Evolutionary conservation across 2,329 filamentous ascomycete species (phyloP), one percentile per base, ranked within the genome.

Genomic region (Ceratocystis harringtonii): DNA sequence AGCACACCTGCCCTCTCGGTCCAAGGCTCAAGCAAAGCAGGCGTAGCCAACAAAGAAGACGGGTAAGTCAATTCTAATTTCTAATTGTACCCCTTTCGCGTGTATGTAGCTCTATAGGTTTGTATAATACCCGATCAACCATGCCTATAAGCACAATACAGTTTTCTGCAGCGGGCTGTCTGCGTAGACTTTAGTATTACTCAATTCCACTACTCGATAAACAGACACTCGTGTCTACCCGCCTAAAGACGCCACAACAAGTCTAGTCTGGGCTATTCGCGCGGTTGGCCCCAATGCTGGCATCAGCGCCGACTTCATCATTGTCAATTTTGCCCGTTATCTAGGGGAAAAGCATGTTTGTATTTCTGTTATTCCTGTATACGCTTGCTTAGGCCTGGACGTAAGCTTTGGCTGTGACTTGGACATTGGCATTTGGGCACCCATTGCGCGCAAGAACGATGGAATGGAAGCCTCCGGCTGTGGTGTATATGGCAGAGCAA

Each of bases 1-100:
- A 61, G 75, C 74, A 48, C 71, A 72, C 65, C 65, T n/a, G 30
- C 65, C 17, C 30, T 48, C 3, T 66, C 65, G 8, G 32, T 2
- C 73, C 74, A 44, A 74, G 75, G 66, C 30, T 74, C 76, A 17
- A 75, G 76, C 68, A 84, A 81, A 68, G 84, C 88, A 68, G 87
- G 86, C 68, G 89, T 44, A 4, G 43, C 45, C 17, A 69, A 55
- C 70, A 78, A 78, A 71, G 76, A 78, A 72, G 76, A 78, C 66
- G 76, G 76, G 76, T 78, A 72, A 77, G 76, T 77, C 12, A 5
- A 57, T 50, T 50, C 50, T 61, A 30, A 30, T 45, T 28, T 28
- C 8, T 48, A 19, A 32, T 55, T 48, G 2, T 36, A 15, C 12
- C 50, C 32, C 45, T 45, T 44, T 32, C 48, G n/a, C 64, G 58